phyloP scores from a whole-genome alignment of 2,329 filamentous ascomycete genomes.

The Meredithiella fracta region DNA sequence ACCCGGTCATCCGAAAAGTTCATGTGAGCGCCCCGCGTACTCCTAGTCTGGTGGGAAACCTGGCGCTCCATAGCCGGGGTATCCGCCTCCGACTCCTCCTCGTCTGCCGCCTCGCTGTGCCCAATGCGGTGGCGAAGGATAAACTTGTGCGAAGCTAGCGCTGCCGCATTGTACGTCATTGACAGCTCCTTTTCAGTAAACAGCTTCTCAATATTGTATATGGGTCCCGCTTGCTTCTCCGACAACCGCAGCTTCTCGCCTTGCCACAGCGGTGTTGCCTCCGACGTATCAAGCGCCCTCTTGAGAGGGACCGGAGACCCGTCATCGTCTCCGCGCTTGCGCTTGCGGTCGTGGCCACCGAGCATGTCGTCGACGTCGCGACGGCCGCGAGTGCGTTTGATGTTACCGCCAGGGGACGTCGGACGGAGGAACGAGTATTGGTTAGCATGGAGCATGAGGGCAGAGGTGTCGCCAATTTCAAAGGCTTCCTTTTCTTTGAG shows the following conservation, averaged over 20 bases:
- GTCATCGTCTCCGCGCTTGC: conserved; percentile 46
- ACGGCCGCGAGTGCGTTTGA: conserved; percentile 46
- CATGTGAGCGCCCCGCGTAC: conserved; percentile 39
- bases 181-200: conserved; percentile 55
- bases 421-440: conserved; percentile 52
- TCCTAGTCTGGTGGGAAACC: conserved; percentile 46
- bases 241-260: conserved; percentile 38
- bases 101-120: conserved; percentile 27
- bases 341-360: conserved; percentile 40
- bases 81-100: conserved; percentile 37
- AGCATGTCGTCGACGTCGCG: conserved; percentile 43
- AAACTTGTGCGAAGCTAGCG: conserved; percentile 45
- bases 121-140: conserved; percentile 36
- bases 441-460: conserved; percentile 48
- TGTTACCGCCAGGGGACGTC: conserved; percentile 45
- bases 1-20: conserved; percentile 42
- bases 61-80: conserved; percentile 46
- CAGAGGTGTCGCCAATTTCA: conserved; percentile 50
- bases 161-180: conserved; percentile 47
- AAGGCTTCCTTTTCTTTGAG: conserved; percentile 51
- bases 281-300: conserved; percentile 37
- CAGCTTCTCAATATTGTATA: conserved; percentile 52
- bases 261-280: conserved; percentile 46
- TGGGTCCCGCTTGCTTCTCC: conserved; percentile 39
- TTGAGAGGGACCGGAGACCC: conserved; percentile 44